Conservation (phyloP, 306 rosid species). For the Cucurbita argyrosperma region DNA sequence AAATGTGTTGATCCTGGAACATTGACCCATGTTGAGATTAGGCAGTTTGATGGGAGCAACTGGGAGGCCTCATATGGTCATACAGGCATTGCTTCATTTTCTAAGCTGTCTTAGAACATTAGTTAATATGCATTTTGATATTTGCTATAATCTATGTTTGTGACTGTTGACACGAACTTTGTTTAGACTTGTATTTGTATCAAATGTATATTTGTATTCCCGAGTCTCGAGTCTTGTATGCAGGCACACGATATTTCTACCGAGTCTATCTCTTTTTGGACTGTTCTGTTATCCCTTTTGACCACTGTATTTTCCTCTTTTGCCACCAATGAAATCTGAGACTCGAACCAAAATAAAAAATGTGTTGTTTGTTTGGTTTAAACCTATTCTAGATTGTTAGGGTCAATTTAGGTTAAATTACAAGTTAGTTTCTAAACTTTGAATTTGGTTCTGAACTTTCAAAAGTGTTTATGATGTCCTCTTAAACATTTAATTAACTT, state of each 20-base stretch:
- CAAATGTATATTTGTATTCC: not conserved
- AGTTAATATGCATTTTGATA: not conserved
- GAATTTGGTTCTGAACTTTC: too few relatives aligned
- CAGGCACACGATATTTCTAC: not conserved
- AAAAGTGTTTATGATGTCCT: too few relatives aligned
- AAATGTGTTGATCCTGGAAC: conserved; percentile 83
- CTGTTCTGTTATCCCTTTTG: not conserved
- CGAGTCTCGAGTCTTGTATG: not conserved
- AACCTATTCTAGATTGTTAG: not conserved
- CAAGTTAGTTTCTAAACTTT: too few relatives aligned
- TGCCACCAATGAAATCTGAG: not conserved
- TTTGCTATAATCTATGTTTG: not conserved
- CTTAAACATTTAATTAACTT: too few relatives aligned
- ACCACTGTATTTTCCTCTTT: not conserved
- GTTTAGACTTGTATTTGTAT: not conserved
- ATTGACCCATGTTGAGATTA: conserved; percentile 36
- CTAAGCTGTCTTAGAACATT: conserved; percentile 21
- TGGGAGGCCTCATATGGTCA: conserved; percentile 35
- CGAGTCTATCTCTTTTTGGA: not conserved
- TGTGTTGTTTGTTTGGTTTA: not conserved
- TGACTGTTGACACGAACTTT: not conserved
- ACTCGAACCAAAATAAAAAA: not conserved
- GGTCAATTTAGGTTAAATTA: too few relatives aligned
- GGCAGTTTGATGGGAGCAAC: conserved; percentile 45
- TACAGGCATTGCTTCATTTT: conserved; percentile 26